Base-by-base conservation (phyloP, 2,329 filamentous ascomycete species). In the Diaporthe nobilis region DNA sequence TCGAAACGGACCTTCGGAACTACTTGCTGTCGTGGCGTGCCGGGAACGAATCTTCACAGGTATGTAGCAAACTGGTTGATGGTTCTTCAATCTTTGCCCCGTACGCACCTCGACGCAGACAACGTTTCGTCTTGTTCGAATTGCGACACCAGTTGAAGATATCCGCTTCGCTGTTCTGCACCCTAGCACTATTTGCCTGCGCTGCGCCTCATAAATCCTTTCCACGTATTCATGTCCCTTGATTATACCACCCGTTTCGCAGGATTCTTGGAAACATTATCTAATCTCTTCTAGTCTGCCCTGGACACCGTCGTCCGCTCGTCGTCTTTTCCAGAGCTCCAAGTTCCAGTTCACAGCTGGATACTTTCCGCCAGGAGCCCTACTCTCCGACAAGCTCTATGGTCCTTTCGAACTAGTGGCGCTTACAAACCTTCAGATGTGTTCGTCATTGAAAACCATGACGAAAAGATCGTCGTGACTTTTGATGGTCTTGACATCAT, bases 331-430 rank as follows among this genome's bases (percentile, higher is more conserved):
- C 95, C 94, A 0, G 90, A 94, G 6, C 84, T 96, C 34, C 88
- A 87, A 63, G 91, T 99, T 60, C 96, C 97, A 0, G 89, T 95
- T 13, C 96, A 99, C 81, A 91, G 93, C 47, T 98, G 96, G 86
- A 86, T 98, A 7, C 83, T 98, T 12, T 88, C 92, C 22, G 94
- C 91, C 17, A 90, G 97, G 79, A 98, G 95, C 80, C 85, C 90
- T 6, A 84, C 94, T 1, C 82, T 98, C 17, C 88, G 94, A 75
- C 85, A 88, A 77, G 91, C 88, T 8, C 85, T 97, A 65, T 84
- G 89, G 31, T 85, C 90, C 73, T 90, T 91, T 79, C 88, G 90
- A 25, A 85, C 87, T 22, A 85, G 84, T 1, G 90, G 90, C 25
- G 85, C 85, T 25, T 90, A 88, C 78, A 87, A 88, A 0, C 84